A percentile compares a stretch with the other conserved stretches of the same genome.
Conservation (phyloP, 176 grass and related monocot species). For the Zizania latifolia region DNA sequence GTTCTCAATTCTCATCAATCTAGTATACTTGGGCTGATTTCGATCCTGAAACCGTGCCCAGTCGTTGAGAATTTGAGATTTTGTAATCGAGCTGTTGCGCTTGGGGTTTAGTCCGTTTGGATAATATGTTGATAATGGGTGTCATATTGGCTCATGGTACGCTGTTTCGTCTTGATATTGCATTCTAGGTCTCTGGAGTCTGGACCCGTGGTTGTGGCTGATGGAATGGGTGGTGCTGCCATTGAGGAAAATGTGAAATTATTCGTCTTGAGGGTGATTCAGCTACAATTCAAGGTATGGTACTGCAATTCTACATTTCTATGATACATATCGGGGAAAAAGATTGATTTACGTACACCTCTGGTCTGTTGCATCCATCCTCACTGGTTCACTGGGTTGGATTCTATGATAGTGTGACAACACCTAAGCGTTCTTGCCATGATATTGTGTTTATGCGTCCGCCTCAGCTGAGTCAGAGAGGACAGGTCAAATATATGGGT, state of each 20-base stretch:
- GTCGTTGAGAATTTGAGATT: not conserved
- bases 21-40: not conserved
- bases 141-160: not conserved
- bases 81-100: not conserved
- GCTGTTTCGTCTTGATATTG: not conserved
- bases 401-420: not conserved
- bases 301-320: not conserved
- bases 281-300: conserved; percentile 68
- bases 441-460: not conserved
- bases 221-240: conserved; percentile 87
- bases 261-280: conserved; percentile 91
- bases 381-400: not conserved
- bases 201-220: conserved; percentile 76
- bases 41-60: not conserved
- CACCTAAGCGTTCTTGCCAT: not conserved
- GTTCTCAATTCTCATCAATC: conserved; percentile 1
- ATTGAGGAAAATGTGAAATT: conserved; percentile 92
- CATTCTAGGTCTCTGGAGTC: conserved; percentile 64
- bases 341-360: not conserved
- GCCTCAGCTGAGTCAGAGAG: not conserved
- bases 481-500: not conserved
- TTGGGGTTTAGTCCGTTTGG: not conserved
- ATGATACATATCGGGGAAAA: not conserved
- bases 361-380: not conserved
- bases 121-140: not conserved